A percentile compares a stretch with the other conserved stretches of the same genome.
Conservation (phyloP, 2,329 filamentous ascomycete species). For the Penicillium fuscoglaucum region DNA sequence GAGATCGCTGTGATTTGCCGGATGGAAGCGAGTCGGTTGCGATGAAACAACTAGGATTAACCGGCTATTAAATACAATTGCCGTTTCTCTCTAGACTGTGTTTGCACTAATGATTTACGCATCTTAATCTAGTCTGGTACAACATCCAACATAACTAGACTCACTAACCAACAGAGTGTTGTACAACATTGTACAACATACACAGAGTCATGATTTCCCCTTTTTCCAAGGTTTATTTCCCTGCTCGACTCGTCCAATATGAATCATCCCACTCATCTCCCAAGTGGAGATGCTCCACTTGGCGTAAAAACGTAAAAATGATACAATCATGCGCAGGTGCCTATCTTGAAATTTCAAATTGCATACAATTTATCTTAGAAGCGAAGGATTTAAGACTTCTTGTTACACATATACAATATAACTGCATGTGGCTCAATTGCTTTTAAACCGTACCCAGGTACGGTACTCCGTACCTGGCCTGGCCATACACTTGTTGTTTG, state of each 20-base stretch:
- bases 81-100: background rate
- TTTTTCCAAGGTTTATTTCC: background rate
- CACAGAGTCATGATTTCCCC: background rate
- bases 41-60: background rate
- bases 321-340: background rate
- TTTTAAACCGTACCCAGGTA: background rate
- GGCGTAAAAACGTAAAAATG: background rate
- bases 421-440: background rate
- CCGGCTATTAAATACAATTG: background rate
- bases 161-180: too few species aligned
- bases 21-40: background rate
- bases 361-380: background rate
- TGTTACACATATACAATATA: background rate
- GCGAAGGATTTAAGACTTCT: background rate
- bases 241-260: background rate
- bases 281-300: slow-evolving; percentile 1
- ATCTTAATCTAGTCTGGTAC: background rate
- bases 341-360: background rate
- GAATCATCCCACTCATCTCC: background rate
- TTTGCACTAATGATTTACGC: too few species aligned
- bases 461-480: background rate
- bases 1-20: slow-evolving; percentile 5
- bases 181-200: background rate
- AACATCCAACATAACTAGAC: background rate
- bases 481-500: background rate